A percentile compares a stretch with the other conserved stretches of the same genome.
Conservation (phyloP, 805 yeast genomes). For the Wickerhamomyces mucosus region DNA sequence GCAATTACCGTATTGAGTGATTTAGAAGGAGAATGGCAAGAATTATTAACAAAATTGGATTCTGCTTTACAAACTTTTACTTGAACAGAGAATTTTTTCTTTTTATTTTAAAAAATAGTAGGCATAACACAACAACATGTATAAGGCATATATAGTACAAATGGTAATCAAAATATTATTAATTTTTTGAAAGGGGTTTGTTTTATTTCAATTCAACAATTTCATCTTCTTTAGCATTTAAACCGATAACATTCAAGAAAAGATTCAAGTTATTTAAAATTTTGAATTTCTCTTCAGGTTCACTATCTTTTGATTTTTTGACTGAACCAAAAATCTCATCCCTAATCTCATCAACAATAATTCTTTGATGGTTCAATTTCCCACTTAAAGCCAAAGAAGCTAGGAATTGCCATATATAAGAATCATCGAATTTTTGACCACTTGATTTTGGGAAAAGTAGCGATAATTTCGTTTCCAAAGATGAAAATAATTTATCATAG, state of each 20-base stretch:
- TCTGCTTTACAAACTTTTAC: slow-evolving; percentile 46
- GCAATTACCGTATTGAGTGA: slow-evolving; percentile 89
- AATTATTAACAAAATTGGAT: slow-evolving; percentile 71
- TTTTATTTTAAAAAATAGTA: too few relatives aligned
- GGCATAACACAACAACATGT: too few relatives aligned
- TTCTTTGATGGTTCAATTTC: slow-evolving; percentile 80
- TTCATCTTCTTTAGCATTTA: slow-evolving; percentile 83
- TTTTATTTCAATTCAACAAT: slow-evolving; percentile 61
- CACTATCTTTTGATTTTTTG: slow-evolving; percentile 53
- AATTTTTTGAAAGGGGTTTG: too few relatives aligned
- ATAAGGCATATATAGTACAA: too few relatives aligned
- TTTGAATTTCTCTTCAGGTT: slow-evolving; percentile 30
- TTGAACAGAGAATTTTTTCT: too few relatives aligned
- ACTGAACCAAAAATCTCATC: slow-evolving; percentile 87
- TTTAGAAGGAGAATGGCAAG: slow-evolving; percentile 83
- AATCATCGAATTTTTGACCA: slow-evolving; percentile 21
- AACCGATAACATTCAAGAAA: slow-evolving; percentile 93
- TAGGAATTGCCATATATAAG: slow-evolving; percentile 90
- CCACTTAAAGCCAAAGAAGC: slow-evolving; percentile 93
- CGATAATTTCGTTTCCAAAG: slow-evolving; percentile 68
- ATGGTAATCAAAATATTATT: too few relatives aligned
- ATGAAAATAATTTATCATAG: slow-evolving; percentile 73
- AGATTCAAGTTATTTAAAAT: slow-evolving; percentile 75
- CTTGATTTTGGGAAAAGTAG: slow-evolving; percentile 69
- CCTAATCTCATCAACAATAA: slow-evolving; percentile 88